Percentiles rank a stretch among this genome's conserved stretches.
Conservation (phyloP, 2,329 filamentous ascomycete genomes). For the Sordariomycetes sp. region DNA sequence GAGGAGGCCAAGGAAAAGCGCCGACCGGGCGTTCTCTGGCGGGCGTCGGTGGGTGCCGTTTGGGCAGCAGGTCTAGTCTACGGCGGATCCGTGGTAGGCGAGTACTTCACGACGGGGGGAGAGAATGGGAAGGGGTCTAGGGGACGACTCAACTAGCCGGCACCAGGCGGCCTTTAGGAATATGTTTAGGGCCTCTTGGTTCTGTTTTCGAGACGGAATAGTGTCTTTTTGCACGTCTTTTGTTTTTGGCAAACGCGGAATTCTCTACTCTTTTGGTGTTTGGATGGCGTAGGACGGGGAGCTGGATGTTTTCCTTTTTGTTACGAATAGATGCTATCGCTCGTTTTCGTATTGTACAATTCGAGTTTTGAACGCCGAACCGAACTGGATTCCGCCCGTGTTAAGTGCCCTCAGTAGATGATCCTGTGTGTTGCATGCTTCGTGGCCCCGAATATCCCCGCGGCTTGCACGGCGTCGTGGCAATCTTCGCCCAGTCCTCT, state of each 20-base stretch:
- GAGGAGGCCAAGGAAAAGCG: conserved; percentile 13
- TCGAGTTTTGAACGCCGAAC: background rate
- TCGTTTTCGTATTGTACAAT: background rate
- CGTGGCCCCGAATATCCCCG: background rate
- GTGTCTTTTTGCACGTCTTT: conserved; percentile 1
- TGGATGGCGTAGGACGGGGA: background rate
- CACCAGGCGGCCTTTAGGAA: background rate
- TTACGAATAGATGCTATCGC: background rate
- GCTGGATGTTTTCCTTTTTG: background rate
- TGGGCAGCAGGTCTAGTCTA: conserved; percentile 47
- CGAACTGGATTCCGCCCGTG: background rate
- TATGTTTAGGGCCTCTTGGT: background rate
- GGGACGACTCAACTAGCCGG: background rate
- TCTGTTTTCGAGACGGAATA: background rate
- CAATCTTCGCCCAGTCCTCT: background rate
- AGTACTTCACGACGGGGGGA: conserved; percentile 43
- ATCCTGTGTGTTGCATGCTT: background rate
- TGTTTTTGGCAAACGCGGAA: background rate
- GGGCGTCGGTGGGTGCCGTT: conserved; percentile 39
- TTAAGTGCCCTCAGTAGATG: too few relatives aligned
- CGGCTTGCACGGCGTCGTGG: background rate
- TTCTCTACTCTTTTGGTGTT: background rate
- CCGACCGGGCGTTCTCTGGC: conserved; percentile 32
- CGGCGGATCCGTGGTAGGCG: conserved; percentile 44
- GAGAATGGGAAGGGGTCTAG: conserved; percentile 25